Base-by-base conservation (phyloP, 192 early-diverging fungal species). In the Dimargaris cristalligena region DNA sequence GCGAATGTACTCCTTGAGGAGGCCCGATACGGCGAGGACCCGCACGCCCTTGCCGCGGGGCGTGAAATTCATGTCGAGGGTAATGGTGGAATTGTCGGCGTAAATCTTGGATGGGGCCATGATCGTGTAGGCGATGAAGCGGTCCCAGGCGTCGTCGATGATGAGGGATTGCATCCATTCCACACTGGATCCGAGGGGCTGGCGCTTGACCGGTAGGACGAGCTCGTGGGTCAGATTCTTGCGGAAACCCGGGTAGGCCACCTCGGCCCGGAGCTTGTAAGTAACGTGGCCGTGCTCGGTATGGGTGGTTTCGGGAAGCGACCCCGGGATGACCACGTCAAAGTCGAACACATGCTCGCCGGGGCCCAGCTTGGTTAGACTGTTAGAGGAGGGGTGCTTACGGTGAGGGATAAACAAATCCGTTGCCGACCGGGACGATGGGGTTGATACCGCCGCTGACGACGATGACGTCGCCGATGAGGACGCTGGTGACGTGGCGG, bases 271-370 rank as follows among this genome's bases (percentile, higher is more conserved):
- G 51, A 83, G 52, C 16, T 45, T 57, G 57, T 83, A 83, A 1
- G 59, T 48, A 11, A 81, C 65, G 26, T 63, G 63, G n/a, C 74
- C 73, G 50, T 72, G 47, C 14, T 75, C 64, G 11, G 71, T 72
- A 22, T 71, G 65, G 13, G 74, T 67, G 0, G 81, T 74, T 59
- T 83, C 81, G 4, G 81, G 81, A 44, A 80, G 62, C 30, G 76
- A 58, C 10, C 81, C 81, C 8, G 72, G 67, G 2, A 83, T n/a
- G 11, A 70, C 59, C 33, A 81, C 26, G 47, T 81, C 79, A 51
- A 83, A 83, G 30, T 64, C 62, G 67, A 67, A 80, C 28, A 41
- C 62, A 46, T 74, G 61, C 45, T 49, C 64, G 31, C 63, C 62
- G 4, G 68, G 59, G 10, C 60, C 48, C 44, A 77, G 62, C 25